Percentiles rank a stretch among this genome's conserved stretches.
Conservation (phyloP, 2,329 filamentous ascomycete species). For the Allantophomopsis lycopodina region DNA sequence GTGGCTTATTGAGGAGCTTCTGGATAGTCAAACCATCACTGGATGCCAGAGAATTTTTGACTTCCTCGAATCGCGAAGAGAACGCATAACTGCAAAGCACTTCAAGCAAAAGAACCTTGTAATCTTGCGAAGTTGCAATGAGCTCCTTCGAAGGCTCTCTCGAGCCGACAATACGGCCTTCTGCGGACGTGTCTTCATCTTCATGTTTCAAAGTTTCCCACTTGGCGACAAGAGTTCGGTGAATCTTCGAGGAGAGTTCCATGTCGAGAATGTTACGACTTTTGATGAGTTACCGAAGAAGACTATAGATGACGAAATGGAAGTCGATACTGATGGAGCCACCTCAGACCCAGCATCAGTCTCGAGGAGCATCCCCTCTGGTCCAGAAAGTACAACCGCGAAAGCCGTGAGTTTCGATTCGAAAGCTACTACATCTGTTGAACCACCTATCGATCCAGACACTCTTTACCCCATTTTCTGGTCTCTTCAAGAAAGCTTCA, state of each 20-base stretch:
- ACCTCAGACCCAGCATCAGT: constrained; percentile 12
- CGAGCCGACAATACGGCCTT: constrained; percentile 94
- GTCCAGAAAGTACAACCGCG: constrained; percentile 8
- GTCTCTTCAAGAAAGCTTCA: constrained; percentile 85
- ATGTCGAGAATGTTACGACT: constrained; percentile 83
- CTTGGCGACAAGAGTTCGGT: constrained; percentile 95
- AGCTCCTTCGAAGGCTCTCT: constrained; percentile 84
- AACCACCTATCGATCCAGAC: constrained; percentile 50
- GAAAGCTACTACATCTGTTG: constrained; percentile 25
- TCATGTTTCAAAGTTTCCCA: constrained; percentile 95
- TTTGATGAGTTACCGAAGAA: constrained; percentile 47
- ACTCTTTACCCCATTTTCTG: constrained; percentile 85
- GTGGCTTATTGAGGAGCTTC: constrained; percentile 83
- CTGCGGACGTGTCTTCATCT: constrained; percentile 95
- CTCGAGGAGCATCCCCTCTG: constrained; percentile 13
- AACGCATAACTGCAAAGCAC: constrained; percentile 69
- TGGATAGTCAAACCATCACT: constrained; percentile 90
- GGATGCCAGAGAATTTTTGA: constrained; percentile 88
- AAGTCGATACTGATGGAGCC: constrained; percentile 41
- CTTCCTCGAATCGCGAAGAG: constrained; percentile 84
- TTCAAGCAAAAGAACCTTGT: constrained; percentile 77
- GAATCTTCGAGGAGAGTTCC: constrained; percentile 90
- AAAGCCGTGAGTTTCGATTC: constrained; percentile 31
- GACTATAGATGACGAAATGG: constrained; percentile 41
- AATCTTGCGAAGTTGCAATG: constrained; percentile 89